Conservation (phyloP, 495 filamentous ascomycete genomes). For the Talaromyces ruber region DNA sequence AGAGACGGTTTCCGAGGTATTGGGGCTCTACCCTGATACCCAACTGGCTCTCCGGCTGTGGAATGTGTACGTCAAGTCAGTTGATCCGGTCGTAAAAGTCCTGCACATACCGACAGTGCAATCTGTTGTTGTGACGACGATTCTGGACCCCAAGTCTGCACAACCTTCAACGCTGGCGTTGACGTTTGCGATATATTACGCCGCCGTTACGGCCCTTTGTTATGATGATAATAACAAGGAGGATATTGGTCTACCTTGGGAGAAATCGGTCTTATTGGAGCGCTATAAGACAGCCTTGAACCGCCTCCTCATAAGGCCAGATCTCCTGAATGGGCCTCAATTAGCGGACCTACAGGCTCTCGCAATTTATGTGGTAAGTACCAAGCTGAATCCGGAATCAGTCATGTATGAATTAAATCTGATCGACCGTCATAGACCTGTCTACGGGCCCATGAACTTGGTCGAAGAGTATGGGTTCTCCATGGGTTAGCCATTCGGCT, state of each 20-base stretch:
- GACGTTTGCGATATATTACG: slow-evolving; percentile 28
- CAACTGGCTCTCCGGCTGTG: slow-evolving; percentile 60
- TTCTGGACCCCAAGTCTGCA: slow-evolving; percentile 14
- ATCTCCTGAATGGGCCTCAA: slow-evolving; percentile 22
- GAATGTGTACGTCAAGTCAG: slow-evolving; percentile 51
- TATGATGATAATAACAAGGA: slow-evolving; percentile 11
- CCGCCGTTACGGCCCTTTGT: slow-evolving; percentile 19
- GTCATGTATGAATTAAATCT: slow-evolving; percentile 4
- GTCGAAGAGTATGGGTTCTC: slow-evolving; percentile 24
- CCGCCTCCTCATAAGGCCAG: slow-evolving; percentile 26
- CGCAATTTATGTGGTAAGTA: slow-evolving; percentile 15
- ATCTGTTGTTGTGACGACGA: slow-evolving; percentile 22
- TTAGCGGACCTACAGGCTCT: slow-evolving; percentile 23
- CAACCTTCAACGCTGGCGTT: slow-evolving; percentile 24
- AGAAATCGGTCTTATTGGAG: slow-evolving; percentile 17
- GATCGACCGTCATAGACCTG: slow-evolving; percentile 8
- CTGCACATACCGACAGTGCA: slow-evolving; percentile 53
- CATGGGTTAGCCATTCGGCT: slow-evolving; percentile 24
- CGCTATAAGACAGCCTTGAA: slow-evolving; percentile 25
- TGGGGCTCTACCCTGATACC: slow-evolving; percentile 45
- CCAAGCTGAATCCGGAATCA: too few species aligned
- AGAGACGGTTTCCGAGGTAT: not conserved
- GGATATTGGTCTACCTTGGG: slow-evolving; percentile 15
- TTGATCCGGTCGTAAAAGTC: slow-evolving; percentile 56
- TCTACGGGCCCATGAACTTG: slow-evolving; percentile 12